phyloP scores from a whole-genome alignment of 371 early-diverging fungal genomes.

The Choanephora cucurbitarum region DNA sequence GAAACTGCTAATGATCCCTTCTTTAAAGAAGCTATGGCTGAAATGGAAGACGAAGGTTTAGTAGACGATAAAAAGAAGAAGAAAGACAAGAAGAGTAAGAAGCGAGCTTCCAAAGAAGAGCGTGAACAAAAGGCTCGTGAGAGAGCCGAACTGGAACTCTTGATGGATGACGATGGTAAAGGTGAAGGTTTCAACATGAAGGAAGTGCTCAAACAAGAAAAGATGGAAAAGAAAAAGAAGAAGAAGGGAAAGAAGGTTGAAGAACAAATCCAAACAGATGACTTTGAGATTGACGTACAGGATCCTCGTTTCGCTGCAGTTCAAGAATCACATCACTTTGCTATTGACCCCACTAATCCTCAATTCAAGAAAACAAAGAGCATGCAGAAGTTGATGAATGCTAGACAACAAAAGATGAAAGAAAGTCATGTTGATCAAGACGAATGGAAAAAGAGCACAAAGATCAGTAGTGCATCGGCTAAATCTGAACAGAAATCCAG shows the following conservation, averaged over 20 bases:
- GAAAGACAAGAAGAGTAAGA: slow-evolving; percentile 50
- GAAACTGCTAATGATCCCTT: slow-evolving; percentile 68
- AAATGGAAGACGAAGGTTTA: slow-evolving; percentile 39
- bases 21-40: slow-evolving; percentile 66
- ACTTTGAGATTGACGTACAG: slow-evolving; percentile 80
- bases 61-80: slow-evolving; percentile 40
- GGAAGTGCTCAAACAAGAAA: slow-evolving; percentile 87
- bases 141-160: slow-evolving; percentile 84
- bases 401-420: slow-evolving; percentile 65
- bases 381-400: slow-evolving; percentile 79
- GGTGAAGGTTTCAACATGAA: slow-evolving; percentile 80
- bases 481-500: slow-evolving; percentile 19
- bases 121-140: slow-evolving; percentile 58
- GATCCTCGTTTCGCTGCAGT: slow-evolving; percentile 90
- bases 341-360: slow-evolving; percentile 95
- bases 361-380: slow-evolving; percentile 93
- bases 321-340: slow-evolving; percentile 85
- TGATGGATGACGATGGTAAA: slow-evolving; percentile 69
- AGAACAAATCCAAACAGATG: slow-evolving; percentile 64
- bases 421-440: slow-evolving; percentile 20
- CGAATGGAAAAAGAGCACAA: slow-evolving; percentile 38
- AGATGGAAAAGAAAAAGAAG: slow-evolving; percentile 74
- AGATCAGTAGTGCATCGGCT: slow-evolving; percentile 16
- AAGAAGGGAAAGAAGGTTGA: slow-evolving; percentile 52
- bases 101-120: slow-evolving; percentile 62